Conservation (phyloP, 768 basidiomycete species). For the Pisolithus tinctorius region DNA sequence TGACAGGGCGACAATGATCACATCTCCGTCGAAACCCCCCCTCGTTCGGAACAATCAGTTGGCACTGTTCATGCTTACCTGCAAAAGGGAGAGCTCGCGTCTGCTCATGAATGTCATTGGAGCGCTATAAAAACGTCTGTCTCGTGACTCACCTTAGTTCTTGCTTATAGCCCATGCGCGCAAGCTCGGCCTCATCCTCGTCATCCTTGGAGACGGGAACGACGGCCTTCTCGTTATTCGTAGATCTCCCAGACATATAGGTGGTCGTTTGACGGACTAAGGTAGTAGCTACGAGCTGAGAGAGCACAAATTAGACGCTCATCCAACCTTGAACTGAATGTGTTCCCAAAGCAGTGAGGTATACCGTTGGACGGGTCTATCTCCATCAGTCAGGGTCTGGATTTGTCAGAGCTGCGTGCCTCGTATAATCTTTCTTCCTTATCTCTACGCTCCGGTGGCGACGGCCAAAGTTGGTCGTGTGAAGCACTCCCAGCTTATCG, state of each 20-base stretch:
- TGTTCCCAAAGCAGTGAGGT: too few species aligned
- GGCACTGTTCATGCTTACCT: slow-evolving; percentile 32
- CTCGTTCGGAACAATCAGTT: slow-evolving; percentile 13
- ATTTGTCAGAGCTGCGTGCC: too few species aligned
- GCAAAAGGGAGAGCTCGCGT: slow-evolving; percentile 56
- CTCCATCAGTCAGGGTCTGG: too few species aligned
- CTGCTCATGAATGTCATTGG: slow-evolving; percentile 23
- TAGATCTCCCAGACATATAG: background rate
- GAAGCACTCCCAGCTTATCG: too few species aligned
- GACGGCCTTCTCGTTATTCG: background rate
- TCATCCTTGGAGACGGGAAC: slow-evolving; percentile 8
- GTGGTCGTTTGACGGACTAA: too few species aligned
- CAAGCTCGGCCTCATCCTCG: slow-evolving; percentile 55
- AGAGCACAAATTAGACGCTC: too few species aligned
- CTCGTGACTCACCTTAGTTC: slow-evolving; percentile 45
- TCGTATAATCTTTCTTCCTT: too few species aligned
- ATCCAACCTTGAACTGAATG: too few species aligned
- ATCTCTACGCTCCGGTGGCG: too few species aligned
- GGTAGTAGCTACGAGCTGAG: too few species aligned
- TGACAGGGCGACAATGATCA: background rate
- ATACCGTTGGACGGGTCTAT: too few species aligned
- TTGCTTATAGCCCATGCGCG: slow-evolving; percentile 68
- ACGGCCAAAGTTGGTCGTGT: too few species aligned
- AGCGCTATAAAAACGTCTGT: background rate
- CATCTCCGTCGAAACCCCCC: background rate